These are phyloP conservation scores for Linderniella brevidens DNA, from an alignment of 257 asterid species.

Conservation along the genomic window DNA sequence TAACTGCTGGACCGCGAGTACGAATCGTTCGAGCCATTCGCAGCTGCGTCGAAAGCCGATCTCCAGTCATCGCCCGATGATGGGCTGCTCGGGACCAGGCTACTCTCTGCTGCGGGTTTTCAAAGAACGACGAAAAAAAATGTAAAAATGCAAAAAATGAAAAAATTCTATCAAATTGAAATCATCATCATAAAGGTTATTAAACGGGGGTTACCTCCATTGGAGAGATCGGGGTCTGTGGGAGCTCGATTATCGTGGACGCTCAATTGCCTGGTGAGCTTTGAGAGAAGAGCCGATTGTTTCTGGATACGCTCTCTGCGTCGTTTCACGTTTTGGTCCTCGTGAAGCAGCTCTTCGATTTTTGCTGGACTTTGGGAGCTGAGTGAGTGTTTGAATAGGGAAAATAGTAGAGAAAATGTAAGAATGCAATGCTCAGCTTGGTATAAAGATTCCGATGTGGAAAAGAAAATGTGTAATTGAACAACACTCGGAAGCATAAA, in stretches of 20 bases:
- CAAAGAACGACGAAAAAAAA: not conserved
- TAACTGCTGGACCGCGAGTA: constrained; percentile 42
- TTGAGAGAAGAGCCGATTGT: constrained; percentile 64
- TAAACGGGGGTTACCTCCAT: constrained; percentile 14
- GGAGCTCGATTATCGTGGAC: constrained; percentile 63
- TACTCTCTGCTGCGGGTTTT: constrained; percentile 30
- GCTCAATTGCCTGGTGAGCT: constrained; percentile 60
- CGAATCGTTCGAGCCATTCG: constrained; percentile 35
- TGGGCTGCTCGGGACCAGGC: constrained; percentile 42
- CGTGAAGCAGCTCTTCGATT: constrained; percentile 70
- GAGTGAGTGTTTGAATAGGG: constrained; percentile 10
- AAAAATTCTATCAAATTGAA: not conserved
- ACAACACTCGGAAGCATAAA: too few relatives aligned
- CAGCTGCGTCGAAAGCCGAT: constrained; percentile 68
- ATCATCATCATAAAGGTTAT: not conserved
- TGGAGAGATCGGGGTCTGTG: constrained; percentile 34
- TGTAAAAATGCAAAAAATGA: constrained; percentile 2
- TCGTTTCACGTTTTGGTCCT: constrained; percentile 63
- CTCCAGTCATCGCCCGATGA: constrained; percentile 71
- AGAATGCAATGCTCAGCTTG: too few relatives aligned
- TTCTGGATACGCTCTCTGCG: constrained; percentile 50
- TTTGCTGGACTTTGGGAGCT: constrained; percentile 52
- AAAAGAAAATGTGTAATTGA: too few relatives aligned
- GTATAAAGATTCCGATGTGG: too few relatives aligned
- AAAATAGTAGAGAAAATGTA: not conserved